Conservation (phyloP, 192 early-diverging fungal species). For the Umbelopsis isabellina region DNA sequence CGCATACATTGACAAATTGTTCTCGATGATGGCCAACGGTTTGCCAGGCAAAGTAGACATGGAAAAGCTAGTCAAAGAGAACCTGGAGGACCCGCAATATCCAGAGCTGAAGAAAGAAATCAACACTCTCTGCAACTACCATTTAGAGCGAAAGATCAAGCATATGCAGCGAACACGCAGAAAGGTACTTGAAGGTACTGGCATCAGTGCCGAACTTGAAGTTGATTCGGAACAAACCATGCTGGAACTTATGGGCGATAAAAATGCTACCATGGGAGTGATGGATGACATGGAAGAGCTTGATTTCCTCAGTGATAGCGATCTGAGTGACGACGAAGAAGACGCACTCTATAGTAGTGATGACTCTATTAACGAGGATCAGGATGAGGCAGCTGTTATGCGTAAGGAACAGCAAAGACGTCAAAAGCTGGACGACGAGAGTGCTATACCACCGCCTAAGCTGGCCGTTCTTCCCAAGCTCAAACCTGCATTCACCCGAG, state of each 20-base stretch:
- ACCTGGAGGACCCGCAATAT: conserved; percentile 31
- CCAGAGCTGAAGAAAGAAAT: conserved; percentile 39
- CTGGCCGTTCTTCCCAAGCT: conserved; percentile 31
- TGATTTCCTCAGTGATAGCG: conserved; percentile 39
- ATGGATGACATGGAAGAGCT: conserved; percentile 51
- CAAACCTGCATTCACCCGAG: conserved; percentile 23
- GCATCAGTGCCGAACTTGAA: not conserved
- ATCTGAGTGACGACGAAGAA: conserved; percentile 14
- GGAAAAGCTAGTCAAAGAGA: conserved; percentile 2
- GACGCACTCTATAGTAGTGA: conserved; percentile 22
- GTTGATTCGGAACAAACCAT: not conserved
- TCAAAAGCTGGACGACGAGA: conserved; percentile 24
- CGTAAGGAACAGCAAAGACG: conserved; percentile 21
- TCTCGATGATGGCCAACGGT: conserved; percentile 45
- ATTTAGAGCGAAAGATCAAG: conserved; percentile 36
- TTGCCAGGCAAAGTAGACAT: conserved; percentile 31
- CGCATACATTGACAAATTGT: conserved; percentile 46
- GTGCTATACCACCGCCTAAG: conserved; percentile 18
- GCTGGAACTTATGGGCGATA: not conserved
- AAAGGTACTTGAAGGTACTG: conserved; percentile 37
- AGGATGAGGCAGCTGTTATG: not conserved
- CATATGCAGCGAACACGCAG: conserved; percentile 41
- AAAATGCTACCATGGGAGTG: conserved; percentile 18
- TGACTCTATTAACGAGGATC: not conserved
- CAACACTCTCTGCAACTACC: conserved; percentile 32